Evolutionary conservation across 352 stramenopile species (phyloP).

Genomic region (Phytophthora nicotianae): DNA sequence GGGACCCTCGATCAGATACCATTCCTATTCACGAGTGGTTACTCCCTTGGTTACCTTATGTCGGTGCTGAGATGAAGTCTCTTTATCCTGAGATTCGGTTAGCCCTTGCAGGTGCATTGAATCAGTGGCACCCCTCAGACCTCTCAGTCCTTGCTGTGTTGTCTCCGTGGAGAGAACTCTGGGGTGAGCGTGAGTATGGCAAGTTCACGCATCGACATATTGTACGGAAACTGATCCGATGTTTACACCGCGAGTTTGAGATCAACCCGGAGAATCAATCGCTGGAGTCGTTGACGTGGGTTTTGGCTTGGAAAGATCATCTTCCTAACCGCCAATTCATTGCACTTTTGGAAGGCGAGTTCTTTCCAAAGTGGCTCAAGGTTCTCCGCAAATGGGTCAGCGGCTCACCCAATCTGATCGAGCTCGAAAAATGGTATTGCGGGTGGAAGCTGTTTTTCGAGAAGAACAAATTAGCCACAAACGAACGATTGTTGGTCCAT

Average conservation of each 20-base stretch:
- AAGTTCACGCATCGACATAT: slow-evolving; percentile 88
- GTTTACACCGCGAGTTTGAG: slow-evolving; percentile 81
- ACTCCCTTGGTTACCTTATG: slow-evolving; percentile 60
- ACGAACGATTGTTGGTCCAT: slow-evolving; percentile 73
- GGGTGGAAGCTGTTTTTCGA: slow-evolving; percentile 88
- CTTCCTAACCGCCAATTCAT: slow-evolving; percentile 79
- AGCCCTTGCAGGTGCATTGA: slow-evolving; percentile 61
- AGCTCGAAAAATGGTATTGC: slow-evolving; percentile 85
- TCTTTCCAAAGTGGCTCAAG: slow-evolving; percentile 91
- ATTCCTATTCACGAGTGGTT: slow-evolving; percentile 82
- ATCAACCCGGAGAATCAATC: slow-evolving; percentile 79
- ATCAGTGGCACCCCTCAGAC: slow-evolving; percentile 84
- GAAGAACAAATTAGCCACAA: slow-evolving; percentile 54
- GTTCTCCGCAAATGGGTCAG: slow-evolving; percentile 83
- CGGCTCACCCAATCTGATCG: slow-evolving; percentile 47
- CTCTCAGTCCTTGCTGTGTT: slow-evolving; percentile 65
- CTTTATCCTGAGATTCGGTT: slow-evolving; percentile 80
- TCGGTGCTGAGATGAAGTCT: slow-evolving; percentile 50
- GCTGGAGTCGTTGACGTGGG: slow-evolving; percentile 68
- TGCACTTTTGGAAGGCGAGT: slow-evolving; percentile 89
- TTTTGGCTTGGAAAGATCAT: slow-evolving; percentile 73
- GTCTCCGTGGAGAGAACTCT: slow-evolving; percentile 71
- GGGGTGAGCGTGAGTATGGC: slow-evolving; percentile 79
- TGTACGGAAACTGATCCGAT: slow-evolving; percentile 73
- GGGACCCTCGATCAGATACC: slow-evolving; percentile 52